A percentile compares a stretch with the other conserved stretches of the same genome.
phyloP scores from a whole-genome alignment of 441 rosid genomes.

The Manihot esculenta region DNA sequence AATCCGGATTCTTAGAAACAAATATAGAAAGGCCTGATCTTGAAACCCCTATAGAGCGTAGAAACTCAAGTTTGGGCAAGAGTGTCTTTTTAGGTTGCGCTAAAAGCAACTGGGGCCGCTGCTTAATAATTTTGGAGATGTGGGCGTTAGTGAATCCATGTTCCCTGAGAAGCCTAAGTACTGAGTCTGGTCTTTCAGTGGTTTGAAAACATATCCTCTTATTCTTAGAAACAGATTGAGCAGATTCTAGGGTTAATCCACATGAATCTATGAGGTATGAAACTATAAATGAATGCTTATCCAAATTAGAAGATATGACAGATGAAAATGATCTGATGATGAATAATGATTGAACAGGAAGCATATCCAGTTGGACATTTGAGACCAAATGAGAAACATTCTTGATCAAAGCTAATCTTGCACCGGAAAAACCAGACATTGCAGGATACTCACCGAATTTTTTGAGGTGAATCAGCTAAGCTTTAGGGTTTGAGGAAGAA shows the following conservation, averaged over 20 bases:
- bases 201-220: neutral
- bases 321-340: no score
- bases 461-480: no score
- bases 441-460: neutral
- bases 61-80: constrained; percentile 38
- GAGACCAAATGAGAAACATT: neutral
- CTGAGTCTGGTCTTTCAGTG: neutral
- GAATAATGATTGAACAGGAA: no score
- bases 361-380: neutral
- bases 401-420: neutral
- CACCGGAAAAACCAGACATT: neutral
- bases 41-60: constrained; percentile 34
- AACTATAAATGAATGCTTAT: no score
- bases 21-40: constrained; percentile 20
- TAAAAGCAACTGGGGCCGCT: constrained; percentile 23
- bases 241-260: neutral
- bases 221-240: neutral
- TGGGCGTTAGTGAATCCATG: constrained; percentile 33
- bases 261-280: neutral
- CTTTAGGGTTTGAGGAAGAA: no score
- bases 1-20: constrained; percentile 7
- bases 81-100: constrained; percentile 22
- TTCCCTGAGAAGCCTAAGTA: constrained; percentile 19
- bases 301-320: no score
- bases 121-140: constrained; percentile 18